Conservation (phyloP, 1,284 basidiomycete genomes). For the Irpex sp. region DNA sequence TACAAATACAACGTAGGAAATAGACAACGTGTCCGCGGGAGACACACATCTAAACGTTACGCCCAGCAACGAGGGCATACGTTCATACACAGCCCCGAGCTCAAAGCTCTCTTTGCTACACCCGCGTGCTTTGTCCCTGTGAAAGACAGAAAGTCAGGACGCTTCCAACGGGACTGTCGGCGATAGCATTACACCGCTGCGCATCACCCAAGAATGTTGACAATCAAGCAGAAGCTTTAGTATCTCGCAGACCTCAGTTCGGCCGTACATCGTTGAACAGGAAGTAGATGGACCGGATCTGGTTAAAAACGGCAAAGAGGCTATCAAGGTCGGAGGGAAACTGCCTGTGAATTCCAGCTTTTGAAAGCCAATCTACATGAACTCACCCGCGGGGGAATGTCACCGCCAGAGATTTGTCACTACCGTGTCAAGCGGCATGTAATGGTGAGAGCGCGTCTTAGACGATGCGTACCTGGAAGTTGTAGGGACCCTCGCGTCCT, state of each 20-base stretch:
- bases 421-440: not conserved
- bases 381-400: conserved; percentile 72
- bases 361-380: conserved; percentile 58
- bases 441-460: too few relatives aligned
- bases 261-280: conserved; percentile 54
- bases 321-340: conserved; percentile 63
- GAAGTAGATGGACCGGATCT: conserved; percentile 52
- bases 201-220: not conserved
- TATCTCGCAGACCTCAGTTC: conserved; percentile 67
- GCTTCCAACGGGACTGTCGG: conserved; percentile 31
- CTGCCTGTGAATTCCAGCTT: conserved; percentile 58
- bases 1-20: not conserved
- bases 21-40: too few relatives aligned
- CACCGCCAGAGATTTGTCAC: conserved; percentile 17
- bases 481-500: too few relatives aligned
- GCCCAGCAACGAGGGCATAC: not conserved
- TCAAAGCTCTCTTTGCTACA: not conserved
- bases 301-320: conserved; percentile 59
- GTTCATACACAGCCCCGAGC: not conserved
- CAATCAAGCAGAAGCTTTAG: conserved; percentile 45
- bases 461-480: not conserved
- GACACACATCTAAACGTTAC: not conserved
- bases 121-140: not conserved
- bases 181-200: not conserved
- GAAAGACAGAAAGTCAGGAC: conserved; percentile 39